Base-by-base conservation (phyloP, 1,139 yeast genomes). In the Geotrichum macrosporum region DNA sequence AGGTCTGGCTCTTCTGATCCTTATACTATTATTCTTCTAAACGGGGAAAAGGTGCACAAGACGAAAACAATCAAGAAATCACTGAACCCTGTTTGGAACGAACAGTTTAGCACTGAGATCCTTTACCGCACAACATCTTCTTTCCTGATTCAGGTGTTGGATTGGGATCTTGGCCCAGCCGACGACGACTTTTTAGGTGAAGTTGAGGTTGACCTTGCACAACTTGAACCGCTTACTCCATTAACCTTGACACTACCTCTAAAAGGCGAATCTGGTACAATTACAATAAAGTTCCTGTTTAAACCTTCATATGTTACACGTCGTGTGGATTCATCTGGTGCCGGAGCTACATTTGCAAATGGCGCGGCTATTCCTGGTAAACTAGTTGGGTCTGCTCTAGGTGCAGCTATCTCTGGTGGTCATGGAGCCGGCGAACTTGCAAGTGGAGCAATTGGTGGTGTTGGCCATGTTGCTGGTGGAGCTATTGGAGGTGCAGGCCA, bases 1-100 rank as follows among this genome's bases (percentile, higher is more conserved):
- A 72, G 86, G 22, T 82, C 84, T 56, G 97, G 97, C 47, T 84
- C 83, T 63, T 86, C 96, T 6, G 99, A 92, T 67, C 99, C 99
- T 52, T 92, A 80, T 61, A 74, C 81, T 50, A 76, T 80, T 59
- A 74, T 86, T 51, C 77, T 68, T 58, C 66, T 87, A 60, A 78
- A 86, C 62, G 81, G 81, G 24, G 75, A 70, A 41, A 72, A 75
- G 53, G 78, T 81, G 8, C 78, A 71, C 71, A 87, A 86, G 71
- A 77, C 96, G 35, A 82, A 86, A 66, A 81, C 81, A 37, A 70
- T 78, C 53, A 92, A 89, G 74, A 88, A 81, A 73, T 87, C 96
- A 0, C 75, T 92, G 57, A 77, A 84, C 50, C 99, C 99, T 13
- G 75, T 70, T 1, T 94, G 94, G 92, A 82, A 89, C 62, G 94